These are phyloP conservation scores for Globisporangium nodosum DNA, from an alignment of 352 stramenopile genomes.

Conservation along the genomic window DNA sequence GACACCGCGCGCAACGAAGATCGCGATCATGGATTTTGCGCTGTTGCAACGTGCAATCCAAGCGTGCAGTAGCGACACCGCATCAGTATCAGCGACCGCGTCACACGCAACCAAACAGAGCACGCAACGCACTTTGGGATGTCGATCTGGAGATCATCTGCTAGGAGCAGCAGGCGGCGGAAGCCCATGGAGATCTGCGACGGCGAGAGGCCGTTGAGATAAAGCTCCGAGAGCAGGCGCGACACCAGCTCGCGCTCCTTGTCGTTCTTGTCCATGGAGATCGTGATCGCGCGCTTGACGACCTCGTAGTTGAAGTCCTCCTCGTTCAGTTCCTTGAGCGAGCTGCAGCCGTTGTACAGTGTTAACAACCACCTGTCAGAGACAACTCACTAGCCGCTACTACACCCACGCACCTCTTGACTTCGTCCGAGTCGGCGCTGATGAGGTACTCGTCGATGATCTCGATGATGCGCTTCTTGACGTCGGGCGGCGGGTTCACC, in stretches of 20 bases:
- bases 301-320: constrained; percentile 89
- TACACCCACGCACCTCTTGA: constrained; percentile 38
- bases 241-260: constrained; percentile 91
- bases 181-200: constrained; percentile 91
- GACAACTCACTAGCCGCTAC: too few species aligned
- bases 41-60: constrained; percentile 6
- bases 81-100: too few species aligned
- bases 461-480: constrained; percentile 90
- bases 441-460: constrained; percentile 89
- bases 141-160: constrained; percentile 96
- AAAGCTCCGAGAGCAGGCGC: constrained; percentile 90
- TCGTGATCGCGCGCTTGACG: constrained; percentile 93
- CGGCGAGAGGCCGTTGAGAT: constrained; percentile 82
- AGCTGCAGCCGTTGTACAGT: constrained; percentile 20
- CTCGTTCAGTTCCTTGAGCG: constrained; percentile 58
- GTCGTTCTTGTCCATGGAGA: constrained; percentile 93
- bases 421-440: constrained; percentile 87
- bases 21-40: constrained; percentile 90
- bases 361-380: neutral
- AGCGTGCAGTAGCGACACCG: neutral
- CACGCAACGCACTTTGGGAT: constrained; percentile 66
- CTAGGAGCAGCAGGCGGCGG: constrained; percentile 92
- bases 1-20: constrained; percentile 96
- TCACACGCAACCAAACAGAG: too few species aligned
- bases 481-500: constrained; percentile 58